Conservation (phyloP, 805 yeast genomes). For the Kregervanrija delftensis region DNA sequence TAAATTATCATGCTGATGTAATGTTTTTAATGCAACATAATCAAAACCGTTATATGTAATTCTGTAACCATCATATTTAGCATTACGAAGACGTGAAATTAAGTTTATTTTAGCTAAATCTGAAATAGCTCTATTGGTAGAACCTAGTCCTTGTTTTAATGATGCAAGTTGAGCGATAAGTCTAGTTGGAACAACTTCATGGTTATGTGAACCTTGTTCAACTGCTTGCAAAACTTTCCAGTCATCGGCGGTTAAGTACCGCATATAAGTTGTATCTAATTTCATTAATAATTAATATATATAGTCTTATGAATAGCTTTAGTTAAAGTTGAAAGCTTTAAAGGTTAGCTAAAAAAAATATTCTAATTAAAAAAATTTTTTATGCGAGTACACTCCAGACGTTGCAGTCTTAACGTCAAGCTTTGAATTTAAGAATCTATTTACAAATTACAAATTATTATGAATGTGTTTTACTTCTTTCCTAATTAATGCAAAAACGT, state of each 20-base stretch:
- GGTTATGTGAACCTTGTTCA: conserved; percentile 86
- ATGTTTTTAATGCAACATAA: conserved; percentile 80
- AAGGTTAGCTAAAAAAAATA: too few species aligned
- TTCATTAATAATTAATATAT: conserved; percentile 50
- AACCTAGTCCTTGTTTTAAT: conserved; percentile 57
- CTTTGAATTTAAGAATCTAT: too few species aligned
- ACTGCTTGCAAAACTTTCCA: conserved; percentile 84
- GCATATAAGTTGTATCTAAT: conserved; percentile 87
- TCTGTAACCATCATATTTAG: conserved; percentile 91
- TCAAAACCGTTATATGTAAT: conserved; percentile 88
- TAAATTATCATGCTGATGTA: conserved; percentile 66
- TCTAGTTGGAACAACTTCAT: conserved; percentile 88
- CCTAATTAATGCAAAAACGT: too few species aligned
- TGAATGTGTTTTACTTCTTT: too few species aligned
- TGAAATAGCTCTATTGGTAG: conserved; percentile 70
- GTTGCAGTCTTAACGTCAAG: too few species aligned
- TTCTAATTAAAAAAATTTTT: too few species aligned
- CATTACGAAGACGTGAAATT: conserved; percentile 74
- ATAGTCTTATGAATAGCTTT: background rate
- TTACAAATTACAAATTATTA: too few species aligned
- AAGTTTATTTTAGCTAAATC: conserved; percentile 84
- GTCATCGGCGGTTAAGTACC: conserved; percentile 87
- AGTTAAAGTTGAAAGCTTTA: too few species aligned
- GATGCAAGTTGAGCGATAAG: conserved; percentile 78
- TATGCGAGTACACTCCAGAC: too few species aligned